These are phyloP conservation scores for Alternaria sp. DNA, from an alignment of 2,329 filamentous ascomycete genomes.

Conservation along the genomic window DNA sequence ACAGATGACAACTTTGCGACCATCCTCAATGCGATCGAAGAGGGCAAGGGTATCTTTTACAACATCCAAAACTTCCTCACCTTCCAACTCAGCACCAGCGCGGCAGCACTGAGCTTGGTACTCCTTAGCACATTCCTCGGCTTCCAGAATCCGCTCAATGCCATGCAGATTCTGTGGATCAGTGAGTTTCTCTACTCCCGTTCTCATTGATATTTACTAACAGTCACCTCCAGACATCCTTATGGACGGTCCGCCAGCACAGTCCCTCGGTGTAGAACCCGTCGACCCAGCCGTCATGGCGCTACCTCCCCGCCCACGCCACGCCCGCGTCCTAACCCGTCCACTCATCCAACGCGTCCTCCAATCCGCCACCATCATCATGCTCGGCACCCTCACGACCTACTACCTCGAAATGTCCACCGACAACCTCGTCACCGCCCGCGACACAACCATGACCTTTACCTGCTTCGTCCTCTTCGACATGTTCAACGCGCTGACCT, in stretches of 20 bases:
- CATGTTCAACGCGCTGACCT: slow-evolving; percentile 98
- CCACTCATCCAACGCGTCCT: slow-evolving; percentile 83
- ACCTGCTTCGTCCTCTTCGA: slow-evolving; percentile 99
- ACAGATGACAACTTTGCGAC: slow-evolving; percentile 90
- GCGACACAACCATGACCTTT: slow-evolving; percentile 99
- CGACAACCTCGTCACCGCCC: slow-evolving; percentile 82
- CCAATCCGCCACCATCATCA: slow-evolving; percentile 86
- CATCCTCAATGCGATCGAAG: slow-evolving; percentile 93
- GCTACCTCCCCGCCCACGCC: slow-evolving; percentile 83
- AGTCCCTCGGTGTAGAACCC: slow-evolving; percentile 93
- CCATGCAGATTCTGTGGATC: slow-evolving; percentile 99
- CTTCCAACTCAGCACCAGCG: slow-evolving; percentile 96
- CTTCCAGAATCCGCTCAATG: slow-evolving; percentile 93
- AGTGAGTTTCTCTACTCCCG: slow-evolving; percentile 66
- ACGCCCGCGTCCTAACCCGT: slow-evolving; percentile 88
- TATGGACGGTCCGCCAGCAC: slow-evolving; percentile 97
- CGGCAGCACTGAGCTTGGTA: slow-evolving; percentile 88
- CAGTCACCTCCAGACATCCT: slow-evolving; percentile 76
- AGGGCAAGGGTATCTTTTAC: slow-evolving; percentile 99
- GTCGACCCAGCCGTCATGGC: slow-evolving; percentile 95
- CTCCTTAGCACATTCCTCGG: slow-evolving; percentile 91
- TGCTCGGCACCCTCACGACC: slow-evolving; percentile 87
- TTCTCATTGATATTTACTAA: slow-evolving; percentile 24
- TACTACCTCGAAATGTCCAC: slow-evolving; percentile 91
- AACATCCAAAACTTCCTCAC: slow-evolving; percentile 99